phyloP scores from a whole-genome alignment of 768 basidiomycete species.

The Rhodosporidiobolus odoratus region DNA sequence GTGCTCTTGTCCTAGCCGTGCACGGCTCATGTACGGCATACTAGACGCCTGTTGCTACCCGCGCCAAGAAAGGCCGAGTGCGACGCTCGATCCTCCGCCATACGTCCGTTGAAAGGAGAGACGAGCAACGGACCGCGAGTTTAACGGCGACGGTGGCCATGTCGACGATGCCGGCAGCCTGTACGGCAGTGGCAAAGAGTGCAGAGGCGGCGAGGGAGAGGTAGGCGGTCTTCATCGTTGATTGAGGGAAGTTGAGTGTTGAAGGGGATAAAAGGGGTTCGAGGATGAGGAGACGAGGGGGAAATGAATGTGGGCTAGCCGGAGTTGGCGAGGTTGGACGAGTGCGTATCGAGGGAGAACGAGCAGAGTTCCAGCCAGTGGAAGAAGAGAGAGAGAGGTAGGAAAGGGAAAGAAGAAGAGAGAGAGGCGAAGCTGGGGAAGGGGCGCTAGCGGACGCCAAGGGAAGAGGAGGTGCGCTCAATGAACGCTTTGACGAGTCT shows the following conservation, averaged over 20 bases:
- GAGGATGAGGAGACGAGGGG: neutral
- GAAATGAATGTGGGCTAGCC: neutral
- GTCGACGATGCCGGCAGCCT: slow-evolving; percentile 20
- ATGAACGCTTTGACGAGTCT: no score
- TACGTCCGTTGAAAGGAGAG: neutral
- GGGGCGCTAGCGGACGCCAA: neutral
- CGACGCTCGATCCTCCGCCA: neutral
- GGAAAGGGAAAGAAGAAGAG: neutral
- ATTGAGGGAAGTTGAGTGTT: neutral
- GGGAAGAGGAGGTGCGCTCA: no score
- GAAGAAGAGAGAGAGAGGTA: neutral
- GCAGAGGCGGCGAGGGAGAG: neutral
- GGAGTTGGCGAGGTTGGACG: no score
- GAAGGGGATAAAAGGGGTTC: neutral
- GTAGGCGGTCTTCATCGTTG: slow-evolving; percentile 1
- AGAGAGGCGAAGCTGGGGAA: neutral
- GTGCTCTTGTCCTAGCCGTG: no score
- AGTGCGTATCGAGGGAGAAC: neutral
- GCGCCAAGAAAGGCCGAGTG: no score
- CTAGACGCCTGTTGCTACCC: no score
- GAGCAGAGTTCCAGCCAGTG: neutral
- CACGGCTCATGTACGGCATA: no score
- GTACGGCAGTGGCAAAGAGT: neutral
- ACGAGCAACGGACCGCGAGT: slow-evolving; percentile 11
- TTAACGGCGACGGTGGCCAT: slow-evolving; percentile 7